Base-by-base conservation (phyloP, 2,329 filamentous ascomycete genomes). In the Fusarium avenaceum region DNA sequence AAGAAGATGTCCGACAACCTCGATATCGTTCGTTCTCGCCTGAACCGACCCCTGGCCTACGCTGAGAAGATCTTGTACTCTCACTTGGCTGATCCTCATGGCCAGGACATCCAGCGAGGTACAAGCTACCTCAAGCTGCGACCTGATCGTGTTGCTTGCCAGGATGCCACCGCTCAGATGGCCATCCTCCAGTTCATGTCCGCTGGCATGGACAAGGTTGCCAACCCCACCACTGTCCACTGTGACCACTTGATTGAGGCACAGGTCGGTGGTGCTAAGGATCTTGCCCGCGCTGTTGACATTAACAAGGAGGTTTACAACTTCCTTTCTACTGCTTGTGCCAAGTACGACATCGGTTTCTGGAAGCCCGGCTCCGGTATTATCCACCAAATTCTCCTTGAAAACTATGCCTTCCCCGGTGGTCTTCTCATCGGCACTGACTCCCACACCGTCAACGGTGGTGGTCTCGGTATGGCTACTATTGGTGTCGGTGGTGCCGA, bases 231-330 rank as follows among this genome's bases (percentile, higher is more conserved):
- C 75, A 98, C 95, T 49, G 95, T 99, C 69, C 96, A 99, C 89
- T 98, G 96, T 80, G 96, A 99, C 83, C 96, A 99, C 85, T 89
- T 99, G 87, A 99, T 99, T 82, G 95, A 98, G 87, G 96, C 95
- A 66, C 95, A 98, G 84, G 80, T 95, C 76, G 96, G 96, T 79
- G 94, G 94, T 75, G 89, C 86, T 70, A 96, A 97, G 89, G 96
- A 99, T 92, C 86, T 98, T 81, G 91, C 89, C 66, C 90, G 95
- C 77, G 96, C 96, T 76, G 86, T 95, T 77, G 88, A 90, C 75
- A 97, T 97, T 85, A 98, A 98, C 90, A 97, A 96, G 88, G 95
- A 98, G 83, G 96, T 99, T 75, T 99, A 98, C 85, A 92, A 98
- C 84, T 99, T 99, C 88, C 85, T 99, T 79, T 89, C 94, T 66